Evolutionary conservation across 2,329 filamentous ascomycete species (phyloP).

Genomic region (Penicillium decumbens): DNA sequence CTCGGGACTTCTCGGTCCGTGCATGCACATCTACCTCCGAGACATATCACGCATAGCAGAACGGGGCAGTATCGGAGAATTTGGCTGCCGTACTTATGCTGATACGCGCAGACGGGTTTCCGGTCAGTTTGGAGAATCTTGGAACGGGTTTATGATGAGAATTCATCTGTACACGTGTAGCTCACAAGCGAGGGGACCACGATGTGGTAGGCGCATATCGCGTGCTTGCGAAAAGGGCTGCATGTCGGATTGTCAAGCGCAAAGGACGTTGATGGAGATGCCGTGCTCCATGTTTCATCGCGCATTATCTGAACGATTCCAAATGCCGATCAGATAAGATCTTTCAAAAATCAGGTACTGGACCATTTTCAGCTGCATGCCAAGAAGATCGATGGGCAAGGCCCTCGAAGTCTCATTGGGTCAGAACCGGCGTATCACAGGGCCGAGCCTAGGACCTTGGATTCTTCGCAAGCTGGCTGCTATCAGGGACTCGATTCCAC

Average conservation of each 20-base stretch:
- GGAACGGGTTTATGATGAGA: background rate
- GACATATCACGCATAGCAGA: background rate
- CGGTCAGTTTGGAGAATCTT: background rate
- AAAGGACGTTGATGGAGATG: background rate
- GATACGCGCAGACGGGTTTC: background rate
- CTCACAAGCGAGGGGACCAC: background rate
- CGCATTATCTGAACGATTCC: background rate
- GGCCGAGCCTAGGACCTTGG: background rate
- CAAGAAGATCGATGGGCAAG: background rate
- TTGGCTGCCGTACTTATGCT: background rate
- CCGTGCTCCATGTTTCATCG: background rate
- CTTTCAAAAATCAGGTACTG: background rate
- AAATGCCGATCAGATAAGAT: background rate
- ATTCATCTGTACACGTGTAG: background rate
- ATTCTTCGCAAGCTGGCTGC: conserved; percentile 2
- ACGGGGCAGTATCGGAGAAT: background rate
- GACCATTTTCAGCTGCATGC: background rate
- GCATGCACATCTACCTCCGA: background rate
- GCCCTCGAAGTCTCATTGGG: background rate
- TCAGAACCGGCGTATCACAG: background rate
- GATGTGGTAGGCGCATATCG: background rate
- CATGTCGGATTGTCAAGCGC: background rate
- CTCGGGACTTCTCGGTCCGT: background rate
- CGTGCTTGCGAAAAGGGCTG: background rate
- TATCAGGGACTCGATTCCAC: background rate